Evolutionary conservation across 1,139 yeast genomes (phyloP), one percentile per base, ranked within the genome.

Genomic region (Geotrichum restrictum): DNA sequence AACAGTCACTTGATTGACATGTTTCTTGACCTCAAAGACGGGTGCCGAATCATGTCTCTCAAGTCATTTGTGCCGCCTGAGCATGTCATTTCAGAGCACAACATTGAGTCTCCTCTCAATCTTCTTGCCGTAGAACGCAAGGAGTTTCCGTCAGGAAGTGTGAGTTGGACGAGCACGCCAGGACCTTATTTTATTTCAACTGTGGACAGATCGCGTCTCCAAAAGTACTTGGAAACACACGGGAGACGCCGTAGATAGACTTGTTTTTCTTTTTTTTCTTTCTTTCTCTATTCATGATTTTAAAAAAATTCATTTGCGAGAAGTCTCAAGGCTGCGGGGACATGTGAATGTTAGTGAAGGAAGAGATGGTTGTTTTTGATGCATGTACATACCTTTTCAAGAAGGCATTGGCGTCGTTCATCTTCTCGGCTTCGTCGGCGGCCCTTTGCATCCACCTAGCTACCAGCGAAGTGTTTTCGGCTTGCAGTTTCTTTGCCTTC

Each of bases 151-250:
- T 80, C 81, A 49, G 81, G 81, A 59, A 77, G 89, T 31, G 96
- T 89, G 14, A 85, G 95, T 55, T 89, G 97, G 97, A 88, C 96
- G 0, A 86, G 86, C 34, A 83, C 82, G 52, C 88, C 89, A 46
- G 94, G 93, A 1, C 83, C 82, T 8, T 88, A 86, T 68, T 88
- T 79, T 66, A 80, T 88, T 10, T 81, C 94, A 7, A 86, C 91
- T 2, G 88, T 87, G 2, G 77, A 81, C 52, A 58, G 73, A 19
- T 57, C 64, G 7, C 54, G 63, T 36, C 52, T 64, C 34, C 51
- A 54, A 53, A 52, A 56, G 51, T 60, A 55, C 38, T 33, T 51
- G 24, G 53, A 54, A 33, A 37, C 40, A 7, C 43, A 33, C 7
- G 42, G 51, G 13, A 21, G 36, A 8, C 31, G 40, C 7, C 41